Base-by-base conservation (phyloP, 768 basidiomycete genomes). In the Tulasnella sp. region DNA sequence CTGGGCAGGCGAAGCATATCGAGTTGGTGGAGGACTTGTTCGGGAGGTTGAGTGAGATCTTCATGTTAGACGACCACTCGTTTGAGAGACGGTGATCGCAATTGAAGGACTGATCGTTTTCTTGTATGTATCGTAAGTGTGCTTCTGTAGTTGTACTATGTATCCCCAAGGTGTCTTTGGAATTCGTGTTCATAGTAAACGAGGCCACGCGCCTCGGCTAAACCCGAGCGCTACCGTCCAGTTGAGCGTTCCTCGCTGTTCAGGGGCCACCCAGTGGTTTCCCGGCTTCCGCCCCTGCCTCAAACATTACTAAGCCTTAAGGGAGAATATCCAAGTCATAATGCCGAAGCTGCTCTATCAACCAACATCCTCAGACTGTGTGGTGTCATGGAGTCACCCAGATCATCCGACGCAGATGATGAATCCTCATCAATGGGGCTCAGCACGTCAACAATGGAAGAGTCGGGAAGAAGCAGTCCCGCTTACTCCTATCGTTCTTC, bases 401-500 rank as follows among this genome's bases (percentile, higher is more conserved):
- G n/a, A 51, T 51, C 51, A n/a, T 20, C 51, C 51, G n/a, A 51
- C 7, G 51, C 51, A 51, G 51, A 51, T n/a, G 51, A 51, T n/a
- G 51, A 51, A 11, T 51, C 51, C 51, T 51, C 51, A 11, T 51
- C 51, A 7, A n/a, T n/a, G 23, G 51, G 51, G 23, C 51, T 7
- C 7, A 23, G 51, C 4, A n/a, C 51, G 0, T 51, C 51, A 51
- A 51, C 51, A 5, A 20, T 51, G 23, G 51, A n/a, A n/a, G 51
- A 51, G 51, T 51, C 51, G 10, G 51, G 51, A n/a, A 51, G 51
- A n/a, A n/a, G 23, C 11, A 51, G 51, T n/a, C 51, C 51, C 29
- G 20, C 70, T 42, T 79, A 70, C 37, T 79, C 79, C 16, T 79
- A 78, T 71, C 37, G 13, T 10, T 79, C 79, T 29, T 80, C 51